phyloP scores from a whole-genome alignment of 495 filamentous ascomycete species.

The Penicillium macrosclerotiorum region DNA sequence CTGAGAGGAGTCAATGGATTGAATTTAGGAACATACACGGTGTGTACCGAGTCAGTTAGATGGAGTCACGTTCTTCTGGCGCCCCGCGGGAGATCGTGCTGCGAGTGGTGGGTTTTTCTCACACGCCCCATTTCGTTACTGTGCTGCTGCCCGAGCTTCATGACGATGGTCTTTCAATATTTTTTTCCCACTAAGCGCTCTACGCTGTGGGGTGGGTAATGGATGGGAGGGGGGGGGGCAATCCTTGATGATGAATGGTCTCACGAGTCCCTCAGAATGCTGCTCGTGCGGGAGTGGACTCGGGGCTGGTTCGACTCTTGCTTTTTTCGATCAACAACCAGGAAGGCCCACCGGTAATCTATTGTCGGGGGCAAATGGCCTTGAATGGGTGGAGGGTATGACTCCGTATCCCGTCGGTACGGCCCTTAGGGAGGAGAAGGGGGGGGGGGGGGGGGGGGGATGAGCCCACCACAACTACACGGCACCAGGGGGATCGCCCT shows the following conservation, averaged over 20 bases:
- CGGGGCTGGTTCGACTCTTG: neutral
- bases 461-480: conserved; percentile 2
- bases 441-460: no score
- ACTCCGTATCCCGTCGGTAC: conserved; percentile 17
- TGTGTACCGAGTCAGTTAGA: no score
- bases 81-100: neutral
- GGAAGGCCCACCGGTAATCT: conserved; percentile 11
- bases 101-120: neutral
- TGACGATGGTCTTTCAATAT: no score
- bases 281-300: neutral
- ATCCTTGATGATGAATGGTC: neutral
- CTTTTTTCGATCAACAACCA: neutral
- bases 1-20: no score
- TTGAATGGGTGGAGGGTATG: no score
- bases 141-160: conserved; percentile 27
- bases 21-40: no score
- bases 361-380: no score
- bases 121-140: neutral
- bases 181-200: conserved; percentile 6
- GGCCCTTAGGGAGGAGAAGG: no score
- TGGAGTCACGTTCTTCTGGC: no score
- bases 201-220: conserved; percentile 3
- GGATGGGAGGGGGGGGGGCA: no score
- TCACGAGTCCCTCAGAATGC: neutral
- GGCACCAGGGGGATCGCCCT: neutral